A percentile compares a stretch with the other conserved stretches of the same genome.
These are phyloP conservation scores for Fusarium cicatricum DNA, from an alignment of 2,329 filamentous ascomycete genomes.

Conservation along the genomic window DNA sequence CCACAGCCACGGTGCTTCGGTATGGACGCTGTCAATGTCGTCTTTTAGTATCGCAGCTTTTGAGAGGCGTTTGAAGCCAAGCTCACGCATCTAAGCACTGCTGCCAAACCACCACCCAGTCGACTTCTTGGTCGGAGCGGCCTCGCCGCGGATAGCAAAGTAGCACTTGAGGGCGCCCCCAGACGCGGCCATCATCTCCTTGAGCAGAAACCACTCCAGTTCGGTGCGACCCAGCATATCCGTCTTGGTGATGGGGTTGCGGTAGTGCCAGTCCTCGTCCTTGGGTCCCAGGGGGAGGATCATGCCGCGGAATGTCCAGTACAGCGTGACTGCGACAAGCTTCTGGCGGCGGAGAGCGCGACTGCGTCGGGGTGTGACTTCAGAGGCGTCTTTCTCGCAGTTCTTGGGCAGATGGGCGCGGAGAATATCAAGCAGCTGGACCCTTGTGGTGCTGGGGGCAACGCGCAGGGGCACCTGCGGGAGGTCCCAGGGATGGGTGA, in stretches of 20 bases:
- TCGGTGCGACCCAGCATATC: constrained; percentile 38
- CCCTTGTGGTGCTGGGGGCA: constrained; percentile 30
- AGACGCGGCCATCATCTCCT: constrained; percentile 41
- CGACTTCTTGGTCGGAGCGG: constrained; percentile 6
- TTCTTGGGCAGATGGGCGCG: constrained; percentile 31
- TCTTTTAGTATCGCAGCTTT: too few species aligned
- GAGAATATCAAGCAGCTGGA: constrained; percentile 38
- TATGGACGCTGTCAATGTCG: too few species aligned
- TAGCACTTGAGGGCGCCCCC: constrained; percentile 39
- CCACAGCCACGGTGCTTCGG: too few species aligned
- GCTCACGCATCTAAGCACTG: constrained; percentile 4
- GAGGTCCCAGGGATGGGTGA: constrained; percentile 40
- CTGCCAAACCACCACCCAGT: constrained; percentile 34
- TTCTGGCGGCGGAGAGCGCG: constrained; percentile 27
- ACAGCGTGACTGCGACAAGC: constrained; percentile 32
- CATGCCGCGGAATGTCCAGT: constrained; percentile 38
- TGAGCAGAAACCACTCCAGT: constrained; percentile 40
- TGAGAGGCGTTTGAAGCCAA: background rate
- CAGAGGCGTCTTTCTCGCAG: background rate
- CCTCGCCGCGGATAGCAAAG: constrained; percentile 36
- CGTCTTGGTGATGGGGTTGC: constrained; percentile 38
- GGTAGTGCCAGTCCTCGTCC: constrained; percentile 41
- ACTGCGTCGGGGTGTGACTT: constrained; percentile 5
- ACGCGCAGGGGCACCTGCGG: constrained; percentile 27
- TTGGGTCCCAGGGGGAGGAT: constrained; percentile 35